Evolutionary conservation across 371 early-diverging fungal genomes (phyloP).

Genomic region (Fennellomyces sp.): DNA sequence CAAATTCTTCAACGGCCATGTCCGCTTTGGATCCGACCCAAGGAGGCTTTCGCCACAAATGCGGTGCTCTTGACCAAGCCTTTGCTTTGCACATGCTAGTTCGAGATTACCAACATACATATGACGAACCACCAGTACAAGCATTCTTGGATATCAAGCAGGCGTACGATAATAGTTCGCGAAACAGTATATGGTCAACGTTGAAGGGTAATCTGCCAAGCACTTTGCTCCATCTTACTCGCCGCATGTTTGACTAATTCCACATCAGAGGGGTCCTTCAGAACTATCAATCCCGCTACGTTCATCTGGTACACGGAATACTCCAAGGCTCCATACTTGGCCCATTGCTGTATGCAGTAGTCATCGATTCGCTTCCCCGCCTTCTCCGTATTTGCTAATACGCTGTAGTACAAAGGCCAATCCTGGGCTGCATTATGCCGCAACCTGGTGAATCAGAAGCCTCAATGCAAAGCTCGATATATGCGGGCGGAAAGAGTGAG

Average conservation of each 20-base stretch:
- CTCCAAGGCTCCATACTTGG: conserved; percentile 29
- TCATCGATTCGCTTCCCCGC: conserved; percentile 20
- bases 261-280: conserved; percentile 8
- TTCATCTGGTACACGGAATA: conserved; percentile 18
- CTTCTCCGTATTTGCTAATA: conserved; percentile 13
- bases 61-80: conserved; percentile 33
- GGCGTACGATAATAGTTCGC: conserved; percentile 32
- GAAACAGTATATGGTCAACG: conserved; percentile 14
- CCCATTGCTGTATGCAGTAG: conserved; percentile 20
- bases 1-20: no score
- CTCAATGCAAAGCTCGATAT: no score
- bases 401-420: no score
- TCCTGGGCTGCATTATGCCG: no score
- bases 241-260: conserved; percentile 21
- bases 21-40: no score
- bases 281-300: conserved; percentile 10
- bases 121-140: conserved; percentile 8
- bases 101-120: background rate
- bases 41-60: no score
- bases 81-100: conserved; percentile 22
- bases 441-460: no score
- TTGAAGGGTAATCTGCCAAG: background rate
- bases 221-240: conserved; percentile 5
- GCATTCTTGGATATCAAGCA: conserved; percentile 34
- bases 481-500: no score